Evolutionary conservation across 2,329 filamentous ascomycete genomes (phyloP).

Genomic region (Raffaelea albimanens): DNA sequence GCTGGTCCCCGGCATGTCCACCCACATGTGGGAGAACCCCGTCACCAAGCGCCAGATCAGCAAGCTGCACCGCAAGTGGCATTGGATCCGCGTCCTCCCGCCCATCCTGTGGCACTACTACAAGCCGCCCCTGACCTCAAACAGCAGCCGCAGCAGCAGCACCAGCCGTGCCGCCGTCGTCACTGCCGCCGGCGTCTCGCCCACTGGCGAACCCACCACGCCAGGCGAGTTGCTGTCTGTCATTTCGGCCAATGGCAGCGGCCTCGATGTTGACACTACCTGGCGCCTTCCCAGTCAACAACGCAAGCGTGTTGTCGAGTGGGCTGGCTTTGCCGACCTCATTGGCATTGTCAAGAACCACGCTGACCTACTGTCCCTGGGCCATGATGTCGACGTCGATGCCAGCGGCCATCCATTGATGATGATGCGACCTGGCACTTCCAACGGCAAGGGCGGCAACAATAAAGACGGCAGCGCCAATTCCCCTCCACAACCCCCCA

Average conservation of each 20-base stretch:
- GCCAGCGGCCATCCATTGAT: conserved; percentile 15
- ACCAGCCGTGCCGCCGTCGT: conserved; percentile 22
- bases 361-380: conserved; percentile 64
- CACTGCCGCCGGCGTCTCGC: neutral
- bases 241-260: conserved; percentile 18
- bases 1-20: conserved; percentile 81
- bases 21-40: conserved; percentile 81
- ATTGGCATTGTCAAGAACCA: conserved; percentile 68
- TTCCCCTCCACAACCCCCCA: conserved; percentile 18
- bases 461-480: conserved; percentile 9
- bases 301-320: conserved; percentile 43
- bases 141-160: conserved; percentile 16
- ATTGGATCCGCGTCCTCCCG: conserved; percentile 73
- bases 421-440: neutral
- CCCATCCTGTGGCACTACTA: conserved; percentile 74
- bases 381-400: conserved; percentile 56
- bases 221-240: too few relatives aligned
- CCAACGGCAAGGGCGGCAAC: conserved; percentile 9
- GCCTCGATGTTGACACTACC: neutral
- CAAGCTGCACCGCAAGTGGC: conserved; percentile 76
- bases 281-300: conserved; percentile 17
- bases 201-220: too few relatives aligned
- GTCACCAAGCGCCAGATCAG: conserved; percentile 80
- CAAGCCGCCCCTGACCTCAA: conserved; percentile 12
- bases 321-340: conserved; percentile 62